phyloP scores from a whole-genome alignment of 352 stramenopile species.

The Pythium volutum region DNA sequence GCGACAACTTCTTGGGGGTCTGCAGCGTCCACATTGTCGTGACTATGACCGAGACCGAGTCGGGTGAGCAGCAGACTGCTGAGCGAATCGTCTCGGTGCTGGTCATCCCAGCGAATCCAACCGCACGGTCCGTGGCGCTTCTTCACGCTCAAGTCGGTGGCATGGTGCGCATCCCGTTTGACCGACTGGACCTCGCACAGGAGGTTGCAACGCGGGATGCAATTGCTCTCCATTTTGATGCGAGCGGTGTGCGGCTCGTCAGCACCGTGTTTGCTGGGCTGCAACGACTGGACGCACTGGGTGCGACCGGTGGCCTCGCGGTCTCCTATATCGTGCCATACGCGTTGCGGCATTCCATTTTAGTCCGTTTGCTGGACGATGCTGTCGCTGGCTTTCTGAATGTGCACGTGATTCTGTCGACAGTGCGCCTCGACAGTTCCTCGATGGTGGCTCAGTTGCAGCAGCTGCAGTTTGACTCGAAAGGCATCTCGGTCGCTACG shows the following conservation, averaged over 20 bases:
- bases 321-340: conserved; percentile 18
- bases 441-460: neutral
- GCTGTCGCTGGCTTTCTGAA: conserved; percentile 7
- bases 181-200: conserved; percentile 28
- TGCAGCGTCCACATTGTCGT: conserved; percentile 8
- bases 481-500: neutral
- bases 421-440: neutral
- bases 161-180: conserved; percentile 36
- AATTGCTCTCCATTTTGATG: conserved; percentile 34
- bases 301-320: neutral
- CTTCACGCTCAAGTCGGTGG: conserved; percentile 21
- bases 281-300: neutral
- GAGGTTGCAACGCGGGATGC: conserved; percentile 35
- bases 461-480: conserved; percentile 8
- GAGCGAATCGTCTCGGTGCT: neutral
- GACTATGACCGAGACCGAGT: conserved; percentile 12
- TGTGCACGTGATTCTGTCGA: conserved; percentile 15
- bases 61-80: neutral
- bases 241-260: neutral
- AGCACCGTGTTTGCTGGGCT: conserved; percentile 15
- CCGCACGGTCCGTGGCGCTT: neutral
- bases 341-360: neutral
- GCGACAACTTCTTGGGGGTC: conserved; percentile 18
- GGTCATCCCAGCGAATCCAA: conserved; percentile 13
- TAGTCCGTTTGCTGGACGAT: conserved; percentile 5